phyloP scores from a whole-genome alignment of 352 stramenopile genomes.

The Phytophthora parvispora region DNA sequence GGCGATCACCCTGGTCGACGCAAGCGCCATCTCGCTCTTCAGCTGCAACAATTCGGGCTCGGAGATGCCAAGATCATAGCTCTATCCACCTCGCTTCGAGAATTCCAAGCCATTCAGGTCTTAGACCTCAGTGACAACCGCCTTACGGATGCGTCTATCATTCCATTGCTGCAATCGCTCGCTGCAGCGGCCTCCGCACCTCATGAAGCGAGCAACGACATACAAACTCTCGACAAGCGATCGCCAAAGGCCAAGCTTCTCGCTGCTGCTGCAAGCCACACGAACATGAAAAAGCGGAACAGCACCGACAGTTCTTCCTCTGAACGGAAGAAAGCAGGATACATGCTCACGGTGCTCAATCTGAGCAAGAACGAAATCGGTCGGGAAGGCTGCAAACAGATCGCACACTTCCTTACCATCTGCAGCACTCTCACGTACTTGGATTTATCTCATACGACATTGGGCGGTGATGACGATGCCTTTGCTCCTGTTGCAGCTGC shows the following conservation, averaged over 20 bases:
- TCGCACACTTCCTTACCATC: constrained; percentile 60
- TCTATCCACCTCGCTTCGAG: constrained; percentile 59
- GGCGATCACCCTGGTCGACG: constrained; percentile 34
- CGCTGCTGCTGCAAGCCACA: constrained; percentile 22
- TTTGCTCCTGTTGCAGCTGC: constrained; percentile 59
- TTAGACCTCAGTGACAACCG: constrained; percentile 78
- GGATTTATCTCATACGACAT: constrained; percentile 67
- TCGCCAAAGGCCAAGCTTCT: constrained; percentile 30
- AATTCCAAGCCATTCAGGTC: constrained; percentile 70
- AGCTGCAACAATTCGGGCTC: constrained; percentile 81
- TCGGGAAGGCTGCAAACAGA: constrained; percentile 56
- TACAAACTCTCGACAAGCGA: not conserved
- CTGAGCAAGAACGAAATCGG: constrained; percentile 81
- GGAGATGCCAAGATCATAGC: constrained; percentile 70
- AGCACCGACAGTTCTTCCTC: not conserved
- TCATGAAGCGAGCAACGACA: not conserved
- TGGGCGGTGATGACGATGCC: constrained; percentile 47
- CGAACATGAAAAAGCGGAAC: not conserved
- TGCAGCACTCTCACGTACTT: constrained; percentile 60
- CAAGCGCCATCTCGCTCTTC: constrained; percentile 62
- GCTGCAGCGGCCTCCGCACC: constrained; percentile 17
- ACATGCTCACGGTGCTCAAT: constrained; percentile 66
- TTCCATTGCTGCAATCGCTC: constrained; percentile 65
- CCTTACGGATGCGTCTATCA: constrained; percentile 72
- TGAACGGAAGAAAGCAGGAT: constrained; percentile 16